phyloP scores from a whole-genome alignment of 257 asterid genomes.

The Striga asiatica region DNA sequence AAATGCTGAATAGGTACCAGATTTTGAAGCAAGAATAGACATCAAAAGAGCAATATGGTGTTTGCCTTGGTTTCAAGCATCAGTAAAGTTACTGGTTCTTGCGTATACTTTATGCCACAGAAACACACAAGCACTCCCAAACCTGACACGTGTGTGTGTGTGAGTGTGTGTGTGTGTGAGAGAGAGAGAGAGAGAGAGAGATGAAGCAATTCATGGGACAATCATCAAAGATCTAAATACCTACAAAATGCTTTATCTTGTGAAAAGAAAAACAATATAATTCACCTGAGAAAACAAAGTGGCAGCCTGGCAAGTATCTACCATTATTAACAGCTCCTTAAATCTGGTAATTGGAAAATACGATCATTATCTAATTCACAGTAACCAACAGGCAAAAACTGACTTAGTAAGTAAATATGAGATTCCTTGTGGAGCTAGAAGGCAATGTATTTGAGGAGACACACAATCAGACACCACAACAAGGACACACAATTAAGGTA shows the following conservation, averaged over 20 bases:
- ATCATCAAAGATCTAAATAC: not conserved
- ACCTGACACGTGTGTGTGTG: too few species aligned
- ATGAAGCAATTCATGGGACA: not conserved
- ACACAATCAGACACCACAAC: not conserved
- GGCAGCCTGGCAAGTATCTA: slow-evolving; percentile 99
- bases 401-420: not conserved
- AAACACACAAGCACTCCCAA: too few species aligned
- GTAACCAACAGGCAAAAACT: not conserved
- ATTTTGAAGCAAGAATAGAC: not conserved
- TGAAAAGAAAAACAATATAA: slow-evolving; percentile 8
- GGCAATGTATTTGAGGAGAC: not conserved
- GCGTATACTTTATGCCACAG: not conserved
- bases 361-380: slow-evolving; percentile 11
- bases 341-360: slow-evolving; percentile 45
- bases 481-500: slow-evolving; percentile 10
- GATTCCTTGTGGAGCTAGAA: not conserved
- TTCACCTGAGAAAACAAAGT: slow-evolving; percentile 88
- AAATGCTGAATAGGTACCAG: not conserved
- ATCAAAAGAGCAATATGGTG: not conserved
- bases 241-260: not conserved
- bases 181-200: slow-evolving; percentile 1
- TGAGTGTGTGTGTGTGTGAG: too few species aligned
- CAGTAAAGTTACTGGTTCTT: not conserved
- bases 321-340: slow-evolving; percentile 96
- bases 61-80: not conserved